These are phyloP conservation scores for Leptosphaerulina australis DNA, from an alignment of 2,329 filamentous ascomycete species.

Conservation along the genomic window DNA sequence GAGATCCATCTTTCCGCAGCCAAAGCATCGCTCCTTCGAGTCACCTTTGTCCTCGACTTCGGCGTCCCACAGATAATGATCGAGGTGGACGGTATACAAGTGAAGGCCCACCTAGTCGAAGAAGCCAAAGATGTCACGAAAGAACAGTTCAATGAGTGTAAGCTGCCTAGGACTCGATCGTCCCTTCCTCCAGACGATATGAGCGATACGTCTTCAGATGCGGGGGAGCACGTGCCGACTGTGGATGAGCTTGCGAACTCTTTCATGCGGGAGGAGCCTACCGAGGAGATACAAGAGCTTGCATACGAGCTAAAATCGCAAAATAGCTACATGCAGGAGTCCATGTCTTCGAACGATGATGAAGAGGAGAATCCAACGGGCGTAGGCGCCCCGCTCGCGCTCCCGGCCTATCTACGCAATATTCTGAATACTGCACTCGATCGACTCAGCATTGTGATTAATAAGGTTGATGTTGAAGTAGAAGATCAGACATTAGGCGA, in stretches of 20 bases:
- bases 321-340: slow-evolving; percentile 66
- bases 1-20: slow-evolving; percentile 75
- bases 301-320: slow-evolving; percentile 71
- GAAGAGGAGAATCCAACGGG: slow-evolving; percentile 68
- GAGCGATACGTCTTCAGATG: slow-evolving; percentile 33
- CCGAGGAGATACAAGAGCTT: slow-evolving; percentile 68
- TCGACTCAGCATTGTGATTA: slow-evolving; percentile 70
- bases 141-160: slow-evolving; percentile 8
- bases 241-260: slow-evolving; percentile 76
- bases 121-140: slow-evolving; percentile 14
- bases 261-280: slow-evolving; percentile 74
- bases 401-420: slow-evolving; percentile 72
- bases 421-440: slow-evolving; percentile 78
- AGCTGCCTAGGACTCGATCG: slow-evolving; percentile 17
- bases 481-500: slow-evolving; percentile 59
- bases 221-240: slow-evolving; percentile 62
- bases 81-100: slow-evolving; percentile 80
- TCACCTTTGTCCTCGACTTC: slow-evolving; percentile 87
- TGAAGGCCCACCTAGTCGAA: slow-evolving; percentile 56
- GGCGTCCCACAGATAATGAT: slow-evolving; percentile 82
- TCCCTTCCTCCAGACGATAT: slow-evolving; percentile 13
- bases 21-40: slow-evolving; percentile 73
- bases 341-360: slow-evolving; percentile 63
- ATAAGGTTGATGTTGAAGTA: slow-evolving; percentile 68
- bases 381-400: slow-evolving; percentile 71